Evolutionary conservation across 768 basidiomycete genomes (phyloP).

Genomic region (Russula vinacea): DNA sequence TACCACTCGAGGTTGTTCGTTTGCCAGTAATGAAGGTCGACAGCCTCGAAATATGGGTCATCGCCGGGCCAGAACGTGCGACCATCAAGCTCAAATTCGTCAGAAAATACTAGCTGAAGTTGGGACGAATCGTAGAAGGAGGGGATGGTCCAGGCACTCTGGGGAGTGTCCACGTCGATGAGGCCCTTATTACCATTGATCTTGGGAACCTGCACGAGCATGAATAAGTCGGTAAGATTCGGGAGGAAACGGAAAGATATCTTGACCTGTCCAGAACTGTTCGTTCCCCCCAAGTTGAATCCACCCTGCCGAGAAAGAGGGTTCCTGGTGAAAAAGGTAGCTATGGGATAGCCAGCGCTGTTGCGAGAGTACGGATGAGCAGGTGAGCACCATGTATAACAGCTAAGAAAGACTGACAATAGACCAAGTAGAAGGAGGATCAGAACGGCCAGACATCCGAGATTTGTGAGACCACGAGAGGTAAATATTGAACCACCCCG

Average conservation of each 20-base stretch:
- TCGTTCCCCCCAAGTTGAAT: conserved; percentile 49
- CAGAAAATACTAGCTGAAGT: conserved; percentile 76
- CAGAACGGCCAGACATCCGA: conserved; percentile 36
- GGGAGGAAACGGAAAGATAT: background rate
- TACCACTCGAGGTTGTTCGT: conserved; percentile 77
- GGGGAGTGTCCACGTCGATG: conserved; percentile 59
- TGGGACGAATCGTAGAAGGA: conserved; percentile 61
- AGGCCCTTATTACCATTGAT: conserved; percentile 45
- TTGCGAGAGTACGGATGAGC: background rate
- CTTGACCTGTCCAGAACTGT: conserved; percentile 45
- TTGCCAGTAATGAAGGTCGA: conserved; percentile 44
- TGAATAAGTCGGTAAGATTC: background rate
- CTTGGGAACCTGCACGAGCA: conserved; percentile 51
- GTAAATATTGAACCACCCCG: conserved; percentile 40
- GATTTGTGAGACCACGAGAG: conserved; percentile 42
- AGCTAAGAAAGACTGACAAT: conserved; percentile 24
- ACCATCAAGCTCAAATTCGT: conserved; percentile 81
- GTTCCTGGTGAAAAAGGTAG: conserved; percentile 34
- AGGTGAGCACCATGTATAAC: no score
- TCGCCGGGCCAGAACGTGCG: conserved; percentile 81
- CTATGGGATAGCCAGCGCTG: conserved; percentile 41
- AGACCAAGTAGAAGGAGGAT: conserved; percentile 13
- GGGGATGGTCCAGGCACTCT: conserved; percentile 49
- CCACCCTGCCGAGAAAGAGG: conserved; percentile 36
- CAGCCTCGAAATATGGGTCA: conserved; percentile 54